These are phyloP conservation scores for Populus tremula DNA, from an alignment of 345 rosid genomes.

Conservation along the genomic window DNA sequence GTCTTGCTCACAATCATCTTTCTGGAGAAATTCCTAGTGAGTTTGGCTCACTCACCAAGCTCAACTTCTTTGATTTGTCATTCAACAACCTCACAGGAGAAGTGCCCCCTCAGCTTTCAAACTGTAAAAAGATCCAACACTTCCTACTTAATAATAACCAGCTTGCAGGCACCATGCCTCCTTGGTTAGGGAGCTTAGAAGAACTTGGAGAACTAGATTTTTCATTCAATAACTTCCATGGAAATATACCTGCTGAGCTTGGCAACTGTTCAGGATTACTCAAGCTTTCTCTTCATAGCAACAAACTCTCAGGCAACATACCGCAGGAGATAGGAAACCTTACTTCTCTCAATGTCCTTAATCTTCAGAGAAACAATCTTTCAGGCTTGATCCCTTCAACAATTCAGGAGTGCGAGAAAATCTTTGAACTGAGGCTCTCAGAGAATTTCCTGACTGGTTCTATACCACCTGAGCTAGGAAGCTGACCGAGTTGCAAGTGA, in stretches of 20 bases:
- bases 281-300: constrained; percentile 63
- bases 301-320: constrained; percentile 57
- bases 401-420: constrained; percentile 67
- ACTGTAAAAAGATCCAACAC: constrained; percentile 52
- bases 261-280: constrained; percentile 66
- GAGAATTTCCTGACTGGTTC: constrained; percentile 60
- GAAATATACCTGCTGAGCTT: constrained; percentile 56
- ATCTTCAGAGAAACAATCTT: constrained; percentile 61
- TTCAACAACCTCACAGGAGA: constrained; percentile 60
- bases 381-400: constrained; percentile 68
- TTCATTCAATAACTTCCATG: constrained; percentile 61
- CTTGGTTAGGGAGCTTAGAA: constrained; percentile 66
- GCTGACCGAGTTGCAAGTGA: constrained; percentile 75
- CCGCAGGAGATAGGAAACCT: constrained; percentile 69
- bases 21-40: constrained; percentile 58
- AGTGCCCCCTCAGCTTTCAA: constrained; percentile 35
- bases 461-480: constrained; percentile 69
- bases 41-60: constrained; percentile 53
- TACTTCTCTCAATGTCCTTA: constrained; percentile 68
- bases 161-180: constrained; percentile 56
- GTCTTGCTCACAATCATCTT: constrained; percentile 70
- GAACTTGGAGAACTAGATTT: constrained; percentile 80
- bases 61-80: constrained; percentile 72
- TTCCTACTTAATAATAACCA: constrained; percentile 64
- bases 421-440: constrained; percentile 68